Evolutionary conservation across 352 stramenopile species (phyloP).

Genomic region (Phytophthora multivora): DNA sequence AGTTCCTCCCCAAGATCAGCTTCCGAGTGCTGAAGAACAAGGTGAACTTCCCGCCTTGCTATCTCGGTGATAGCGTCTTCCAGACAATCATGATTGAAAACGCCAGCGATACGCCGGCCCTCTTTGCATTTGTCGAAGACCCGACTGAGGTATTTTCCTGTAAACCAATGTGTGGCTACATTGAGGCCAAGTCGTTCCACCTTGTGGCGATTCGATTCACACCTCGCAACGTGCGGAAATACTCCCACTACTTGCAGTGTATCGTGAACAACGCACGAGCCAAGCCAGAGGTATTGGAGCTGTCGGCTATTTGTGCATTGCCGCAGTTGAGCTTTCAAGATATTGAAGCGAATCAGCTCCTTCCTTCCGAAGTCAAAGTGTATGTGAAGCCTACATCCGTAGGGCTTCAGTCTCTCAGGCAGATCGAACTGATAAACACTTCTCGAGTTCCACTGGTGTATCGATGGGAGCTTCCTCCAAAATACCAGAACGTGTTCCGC

Average conservation of each 20-base stretch:
- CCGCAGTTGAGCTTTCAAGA: conserved; percentile 58
- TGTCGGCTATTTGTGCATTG: conserved; percentile 59
- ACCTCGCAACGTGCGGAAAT: conserved; percentile 50
- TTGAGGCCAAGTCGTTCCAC: conserved; percentile 79
- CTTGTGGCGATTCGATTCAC: conserved; percentile 83
- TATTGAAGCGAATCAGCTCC: conserved; percentile 13
- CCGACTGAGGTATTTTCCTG: conserved; percentile 66
- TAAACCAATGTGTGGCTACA: conserved; percentile 70
- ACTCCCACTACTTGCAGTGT: conserved; percentile 64
- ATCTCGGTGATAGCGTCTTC: conserved; percentile 89
- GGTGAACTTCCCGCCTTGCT: conserved; percentile 87
- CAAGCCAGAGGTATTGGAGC: conserved; percentile 59
- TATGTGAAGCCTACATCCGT: conserved; percentile 89
- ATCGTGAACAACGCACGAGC: conserved; percentile 70
- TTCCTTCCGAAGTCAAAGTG: conserved; percentile 42
- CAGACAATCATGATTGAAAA: conserved; percentile 91
- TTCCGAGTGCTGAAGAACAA: conserved; percentile 59
- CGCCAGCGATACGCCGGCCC: conserved; percentile 83
- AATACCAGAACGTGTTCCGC: conserved; percentile 63
- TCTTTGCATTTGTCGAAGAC: conserved; percentile 86
- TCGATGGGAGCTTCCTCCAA: conserved; percentile 70
- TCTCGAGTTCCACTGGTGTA: conserved; percentile 90
- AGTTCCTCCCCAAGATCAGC: conserved; percentile 90
- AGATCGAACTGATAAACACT: conserved; percentile 71
- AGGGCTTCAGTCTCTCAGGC: conserved; percentile 61